These are phyloP conservation scores for Pseudogymnoascus destructans DNA, from an alignment of 2,329 filamentous ascomycete genomes.

Conservation along the genomic window DNA sequence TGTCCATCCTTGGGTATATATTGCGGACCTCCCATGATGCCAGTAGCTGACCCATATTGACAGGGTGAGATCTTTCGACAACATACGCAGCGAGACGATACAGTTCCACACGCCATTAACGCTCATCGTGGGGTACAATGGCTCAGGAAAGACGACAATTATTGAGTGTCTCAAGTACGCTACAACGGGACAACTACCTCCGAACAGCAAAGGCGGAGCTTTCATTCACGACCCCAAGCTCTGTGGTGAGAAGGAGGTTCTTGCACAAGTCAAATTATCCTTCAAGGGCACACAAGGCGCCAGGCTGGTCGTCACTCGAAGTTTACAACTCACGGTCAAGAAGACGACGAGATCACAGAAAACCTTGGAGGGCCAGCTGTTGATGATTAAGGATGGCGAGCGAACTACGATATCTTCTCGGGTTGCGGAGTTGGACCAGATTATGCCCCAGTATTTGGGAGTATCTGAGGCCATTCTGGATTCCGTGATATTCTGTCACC, in stretches of 20 bases:
- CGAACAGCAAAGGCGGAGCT: constrained; percentile 78
- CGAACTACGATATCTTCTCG: constrained; percentile 65
- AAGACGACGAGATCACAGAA: constrained; percentile 66
- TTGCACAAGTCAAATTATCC: constrained; percentile 81
- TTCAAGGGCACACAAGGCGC: constrained; percentile 70
- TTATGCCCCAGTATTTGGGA: constrained; percentile 76
- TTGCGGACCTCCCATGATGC: background rate
- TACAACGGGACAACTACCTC: constrained; percentile 83
- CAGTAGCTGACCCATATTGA: constrained; percentile 1
- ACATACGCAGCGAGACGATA: constrained; percentile 61
- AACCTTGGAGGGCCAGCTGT: constrained; percentile 68
- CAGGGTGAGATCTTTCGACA: constrained; percentile 74
- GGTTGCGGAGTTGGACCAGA: constrained; percentile 66
- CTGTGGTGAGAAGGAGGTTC: constrained; percentile 72
- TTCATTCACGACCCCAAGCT: constrained; percentile 98
- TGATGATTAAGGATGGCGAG: constrained; percentile 69
- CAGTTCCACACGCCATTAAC: constrained; percentile 84
- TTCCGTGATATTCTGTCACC: constrained; percentile 95
- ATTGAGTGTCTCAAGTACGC: constrained; percentile 98
- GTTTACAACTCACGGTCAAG: constrained; percentile 74
- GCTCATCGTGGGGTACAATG: constrained; percentile 93
- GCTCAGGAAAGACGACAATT: constrained; percentile 95
- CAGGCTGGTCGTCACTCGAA: constrained; percentile 72
- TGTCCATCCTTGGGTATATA: constrained; percentile 49
- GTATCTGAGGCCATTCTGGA: constrained; percentile 85